Conservation (phyloP, 345 rosid species). For the Passiflora organensis region DNA sequence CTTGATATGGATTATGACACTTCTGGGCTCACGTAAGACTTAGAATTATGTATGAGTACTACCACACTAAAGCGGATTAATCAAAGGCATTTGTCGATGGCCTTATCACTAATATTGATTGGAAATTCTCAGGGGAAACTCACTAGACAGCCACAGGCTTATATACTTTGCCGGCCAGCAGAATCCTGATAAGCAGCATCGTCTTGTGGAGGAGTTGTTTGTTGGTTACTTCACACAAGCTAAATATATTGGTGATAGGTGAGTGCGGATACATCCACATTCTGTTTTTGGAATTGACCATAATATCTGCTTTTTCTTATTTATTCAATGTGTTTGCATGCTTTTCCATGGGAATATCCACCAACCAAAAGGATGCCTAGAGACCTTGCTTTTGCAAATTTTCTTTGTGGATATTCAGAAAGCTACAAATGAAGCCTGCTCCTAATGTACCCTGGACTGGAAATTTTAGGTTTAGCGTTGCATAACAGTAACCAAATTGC, state of each 20-base stretch:
- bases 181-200: constrained; percentile 62
- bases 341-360: no score
- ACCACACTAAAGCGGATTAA: background rate
- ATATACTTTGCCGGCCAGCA: constrained; percentile 61
- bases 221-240: constrained; percentile 88
- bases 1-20: constrained; percentile 69
- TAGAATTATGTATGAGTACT: background rate
- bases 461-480: background rate
- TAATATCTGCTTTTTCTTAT: no score
- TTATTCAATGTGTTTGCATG: no score
- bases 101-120: constrained; percentile 8
- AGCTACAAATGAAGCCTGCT: background rate
- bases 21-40: constrained; percentile 80
- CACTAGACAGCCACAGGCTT: constrained; percentile 87
- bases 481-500: no score
- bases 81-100: background rate
- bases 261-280: constrained; percentile 5
- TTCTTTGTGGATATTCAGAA: no score
- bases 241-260: constrained; percentile 78
- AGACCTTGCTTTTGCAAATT: no score
- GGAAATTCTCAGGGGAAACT: constrained; percentile 51
- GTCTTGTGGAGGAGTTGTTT: constrained; percentile 71
- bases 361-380: no score
- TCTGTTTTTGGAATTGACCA: background rate
- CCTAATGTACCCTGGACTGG: background rate